Evolutionary conservation across 345 rosid genomes (phyloP).

Genomic region (Firmiana major): DNA sequence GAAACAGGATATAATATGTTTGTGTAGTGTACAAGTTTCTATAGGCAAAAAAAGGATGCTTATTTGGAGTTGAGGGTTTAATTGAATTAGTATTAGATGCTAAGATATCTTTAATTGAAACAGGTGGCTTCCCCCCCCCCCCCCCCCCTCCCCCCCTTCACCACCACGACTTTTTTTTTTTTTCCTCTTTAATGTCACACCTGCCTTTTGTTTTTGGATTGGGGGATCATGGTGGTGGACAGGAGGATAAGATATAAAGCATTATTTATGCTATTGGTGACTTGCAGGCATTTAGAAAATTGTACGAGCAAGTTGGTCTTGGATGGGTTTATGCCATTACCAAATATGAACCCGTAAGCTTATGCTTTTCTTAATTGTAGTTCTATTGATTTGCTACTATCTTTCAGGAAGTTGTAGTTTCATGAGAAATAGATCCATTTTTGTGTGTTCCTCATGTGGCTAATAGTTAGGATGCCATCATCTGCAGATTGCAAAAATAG

Average conservation of each 20-base stretch:
- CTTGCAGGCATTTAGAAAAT: constrained; percentile 76
- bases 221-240: not conserved
- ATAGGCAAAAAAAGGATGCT: not conserved
- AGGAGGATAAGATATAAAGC: not conserved
- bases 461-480: not conserved
- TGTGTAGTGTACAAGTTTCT: not conserved
- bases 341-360: constrained; percentile 75
- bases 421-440: not conserved
- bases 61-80: not conserved
- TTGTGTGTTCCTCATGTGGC: not conserved
- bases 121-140: not conserved
- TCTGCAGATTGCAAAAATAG: constrained; percentile 63
- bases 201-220: not conserved
- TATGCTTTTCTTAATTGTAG: not conserved
- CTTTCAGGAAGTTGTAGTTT: not conserved
- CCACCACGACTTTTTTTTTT: no score
- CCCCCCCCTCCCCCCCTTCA: no score
- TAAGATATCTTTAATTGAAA: not conserved
- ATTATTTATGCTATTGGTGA: not conserved
- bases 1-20: not conserved
- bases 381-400: not conserved
- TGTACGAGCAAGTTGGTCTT: constrained; percentile 82
- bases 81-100: not conserved
- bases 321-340: constrained; percentile 91
- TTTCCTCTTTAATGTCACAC: not conserved